A percentile compares a stretch with the other conserved stretches of the same genome.
phyloP scores from a whole-genome alignment of 257 asterid species.

The Plantago elongata region DNA sequence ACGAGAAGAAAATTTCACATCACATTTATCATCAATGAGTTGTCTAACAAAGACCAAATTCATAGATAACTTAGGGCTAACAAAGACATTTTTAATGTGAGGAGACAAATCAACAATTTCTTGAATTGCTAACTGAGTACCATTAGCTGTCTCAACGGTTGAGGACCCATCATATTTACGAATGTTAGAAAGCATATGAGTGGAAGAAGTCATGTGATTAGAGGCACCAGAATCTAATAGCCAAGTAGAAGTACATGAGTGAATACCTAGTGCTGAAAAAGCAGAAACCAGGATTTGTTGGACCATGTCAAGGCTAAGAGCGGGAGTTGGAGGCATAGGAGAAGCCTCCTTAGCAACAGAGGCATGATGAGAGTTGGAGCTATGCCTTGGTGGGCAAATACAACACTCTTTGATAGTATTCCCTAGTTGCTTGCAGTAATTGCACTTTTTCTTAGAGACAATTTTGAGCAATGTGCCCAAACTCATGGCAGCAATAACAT shows the following conservation, averaged over 20 bases:
- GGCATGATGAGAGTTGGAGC: not conserved
- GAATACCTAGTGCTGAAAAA: not conserved
- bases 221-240: not conserved
- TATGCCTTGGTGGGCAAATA: not conserved
- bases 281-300: not conserved
- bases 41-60: too few relatives aligned
- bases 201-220: not conserved
- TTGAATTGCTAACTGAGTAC: not conserved
- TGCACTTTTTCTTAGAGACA: not conserved
- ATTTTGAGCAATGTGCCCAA: not conserved
- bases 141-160: not conserved
- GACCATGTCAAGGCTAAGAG: not conserved
- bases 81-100: too few relatives aligned
- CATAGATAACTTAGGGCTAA: too few relatives aligned
- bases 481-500: not conserved
- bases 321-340: not conserved
- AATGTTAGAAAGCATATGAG: not conserved
- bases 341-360: not conserved
- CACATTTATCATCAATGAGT: too few relatives aligned
- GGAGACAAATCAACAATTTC: too few relatives aligned
- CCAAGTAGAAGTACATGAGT: not conserved
- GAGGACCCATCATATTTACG: not conserved
- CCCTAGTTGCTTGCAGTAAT: not conserved
- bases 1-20: too few relatives aligned
- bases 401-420: not conserved